phyloP scores from a whole-genome alignment of 73 alveolate species.

The Blepharisma stoltei region DNA sequence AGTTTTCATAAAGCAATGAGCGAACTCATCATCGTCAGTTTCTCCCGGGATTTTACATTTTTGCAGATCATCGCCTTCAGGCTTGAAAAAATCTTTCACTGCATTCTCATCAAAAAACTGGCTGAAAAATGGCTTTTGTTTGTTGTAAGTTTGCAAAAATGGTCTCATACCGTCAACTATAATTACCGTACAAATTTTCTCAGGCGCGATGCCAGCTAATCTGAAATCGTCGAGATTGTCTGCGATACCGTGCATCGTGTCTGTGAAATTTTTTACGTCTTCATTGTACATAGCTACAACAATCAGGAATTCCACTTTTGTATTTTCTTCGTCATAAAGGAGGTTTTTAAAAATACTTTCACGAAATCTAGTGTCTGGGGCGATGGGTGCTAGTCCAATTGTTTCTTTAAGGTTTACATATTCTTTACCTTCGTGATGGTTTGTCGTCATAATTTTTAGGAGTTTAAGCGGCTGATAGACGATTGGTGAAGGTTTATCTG shows the following conservation, averaged over 20 bases:
- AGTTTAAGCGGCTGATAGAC: too few species aligned
- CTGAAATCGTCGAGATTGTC: slow-evolving; percentile 29
- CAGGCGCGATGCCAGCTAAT: not conserved
- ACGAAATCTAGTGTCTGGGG: slow-evolving; percentile 7
- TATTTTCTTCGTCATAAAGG: not conserved
- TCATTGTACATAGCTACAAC: slow-evolving; percentile 58
- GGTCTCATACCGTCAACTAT: slow-evolving; percentile 26
- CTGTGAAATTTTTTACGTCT: slow-evolving; percentile 17
- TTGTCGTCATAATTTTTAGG: not conserved
- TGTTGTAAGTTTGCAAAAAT: slow-evolving; percentile 17
- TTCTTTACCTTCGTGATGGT: not conserved
- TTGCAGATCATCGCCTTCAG: not conserved
- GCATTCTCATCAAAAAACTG: slow-evolving; percentile 16
- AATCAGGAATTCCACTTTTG: slow-evolving; percentile 11
- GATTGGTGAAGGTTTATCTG: too few species aligned
- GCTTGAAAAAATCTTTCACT: not conserved
- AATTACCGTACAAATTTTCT: not conserved
- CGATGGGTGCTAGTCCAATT: not conserved
- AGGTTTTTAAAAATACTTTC: not conserved
- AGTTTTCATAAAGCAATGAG: not conserved
- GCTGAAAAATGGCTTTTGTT: slow-evolving; percentile 8
- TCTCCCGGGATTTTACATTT: not conserved
- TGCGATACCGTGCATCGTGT: slow-evolving; percentile 36
- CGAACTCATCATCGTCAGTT: slow-evolving; percentile 9
- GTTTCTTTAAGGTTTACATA: not conserved